Conservation (phyloP, 2,329 filamentous ascomycete species). For the Diplodia corticola region DNA sequence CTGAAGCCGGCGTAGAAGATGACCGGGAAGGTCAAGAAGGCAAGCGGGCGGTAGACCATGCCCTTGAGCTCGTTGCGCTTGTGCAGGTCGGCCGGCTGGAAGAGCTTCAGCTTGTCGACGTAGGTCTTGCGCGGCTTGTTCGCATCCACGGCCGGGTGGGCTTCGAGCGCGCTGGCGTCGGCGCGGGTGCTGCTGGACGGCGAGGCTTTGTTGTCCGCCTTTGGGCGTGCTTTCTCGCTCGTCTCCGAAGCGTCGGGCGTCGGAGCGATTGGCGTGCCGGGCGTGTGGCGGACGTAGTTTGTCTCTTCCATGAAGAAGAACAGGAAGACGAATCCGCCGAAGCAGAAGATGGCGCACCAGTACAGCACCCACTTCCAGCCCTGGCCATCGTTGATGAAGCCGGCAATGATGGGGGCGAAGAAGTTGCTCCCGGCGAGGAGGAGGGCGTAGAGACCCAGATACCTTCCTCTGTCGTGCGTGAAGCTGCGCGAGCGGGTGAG, state of each 20-base stretch:
- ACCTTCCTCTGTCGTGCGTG: slow-evolving; percentile 37
- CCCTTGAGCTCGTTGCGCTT: slow-evolving; percentile 33
- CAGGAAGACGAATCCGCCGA: slow-evolving; percentile 50
- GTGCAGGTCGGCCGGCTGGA: slow-evolving; percentile 32
- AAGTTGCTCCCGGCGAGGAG: slow-evolving; percentile 38
- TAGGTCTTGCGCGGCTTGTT: slow-evolving; percentile 32
- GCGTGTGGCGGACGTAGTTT: slow-evolving; percentile 49
- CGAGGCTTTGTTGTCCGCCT: background rate
- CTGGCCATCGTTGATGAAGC: slow-evolving; percentile 39
- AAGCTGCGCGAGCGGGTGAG: slow-evolving; percentile 25
- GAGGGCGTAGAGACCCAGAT: slow-evolving; percentile 37
- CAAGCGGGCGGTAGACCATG: slow-evolving; percentile 35
- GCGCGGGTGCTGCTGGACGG: slow-evolving; percentile 23
- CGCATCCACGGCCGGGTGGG: background rate
- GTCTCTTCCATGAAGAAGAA: slow-evolving; percentile 65
- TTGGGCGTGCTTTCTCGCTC: background rate
- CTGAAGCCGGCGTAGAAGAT: slow-evolving; percentile 44
- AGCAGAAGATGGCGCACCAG: slow-evolving; percentile 57
- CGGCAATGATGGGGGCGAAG: slow-evolving; percentile 39
- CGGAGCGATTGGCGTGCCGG: slow-evolving; percentile 23
- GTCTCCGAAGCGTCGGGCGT: slow-evolving; percentile 22
- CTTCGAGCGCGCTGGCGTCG: slow-evolving; percentile 2
- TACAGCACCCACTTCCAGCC: slow-evolving; percentile 44
- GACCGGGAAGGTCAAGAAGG: slow-evolving; percentile 42
- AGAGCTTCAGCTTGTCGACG: slow-evolving; percentile 36